Conservation (phyloP, 176 grass and related monocot species). For the Bonia amplexicaulis region DNA sequence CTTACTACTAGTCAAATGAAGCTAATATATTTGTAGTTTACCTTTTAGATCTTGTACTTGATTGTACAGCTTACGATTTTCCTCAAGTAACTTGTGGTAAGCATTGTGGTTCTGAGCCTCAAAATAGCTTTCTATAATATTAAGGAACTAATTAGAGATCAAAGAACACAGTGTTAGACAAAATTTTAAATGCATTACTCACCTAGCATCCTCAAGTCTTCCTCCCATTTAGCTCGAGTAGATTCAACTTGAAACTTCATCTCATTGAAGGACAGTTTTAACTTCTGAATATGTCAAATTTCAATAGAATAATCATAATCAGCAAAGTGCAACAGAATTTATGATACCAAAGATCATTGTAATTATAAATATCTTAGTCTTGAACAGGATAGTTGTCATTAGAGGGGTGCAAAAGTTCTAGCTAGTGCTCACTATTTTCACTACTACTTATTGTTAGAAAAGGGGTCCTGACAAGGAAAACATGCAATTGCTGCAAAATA, state of each 20-base stretch:
- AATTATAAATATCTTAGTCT: neutral
- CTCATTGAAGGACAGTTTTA: constrained; percentile 58
- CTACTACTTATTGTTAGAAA: neutral
- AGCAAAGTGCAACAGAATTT: neutral
- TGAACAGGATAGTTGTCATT: neutral
- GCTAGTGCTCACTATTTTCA: neutral
- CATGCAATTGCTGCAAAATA: neutral
- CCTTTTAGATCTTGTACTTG: constrained; percentile 94
- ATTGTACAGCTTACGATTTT: constrained; percentile 81
- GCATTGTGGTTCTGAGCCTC: constrained; percentile 54
- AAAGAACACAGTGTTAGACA: neutral
- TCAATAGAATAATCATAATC: neutral
- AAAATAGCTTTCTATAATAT: constrained; percentile 51
- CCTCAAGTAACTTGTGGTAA: constrained; percentile 62
- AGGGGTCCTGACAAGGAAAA: neutral
- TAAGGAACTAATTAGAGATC: neutral
- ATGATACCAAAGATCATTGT: neutral
- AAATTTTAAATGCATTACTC: neutral
- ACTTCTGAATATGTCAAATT: constrained; percentile 40
- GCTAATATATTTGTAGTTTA: constrained; percentile 17
- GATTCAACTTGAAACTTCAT: constrained; percentile 72
- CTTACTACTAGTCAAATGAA: neutral
- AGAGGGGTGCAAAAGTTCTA: neutral
- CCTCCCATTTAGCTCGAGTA: constrained; percentile 49
- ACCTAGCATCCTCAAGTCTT: constrained; percentile 67